These are phyloP conservation scores for Plasmodium relictum DNA, from an alignment of 169 alveolate species.

Conservation along the genomic window DNA sequence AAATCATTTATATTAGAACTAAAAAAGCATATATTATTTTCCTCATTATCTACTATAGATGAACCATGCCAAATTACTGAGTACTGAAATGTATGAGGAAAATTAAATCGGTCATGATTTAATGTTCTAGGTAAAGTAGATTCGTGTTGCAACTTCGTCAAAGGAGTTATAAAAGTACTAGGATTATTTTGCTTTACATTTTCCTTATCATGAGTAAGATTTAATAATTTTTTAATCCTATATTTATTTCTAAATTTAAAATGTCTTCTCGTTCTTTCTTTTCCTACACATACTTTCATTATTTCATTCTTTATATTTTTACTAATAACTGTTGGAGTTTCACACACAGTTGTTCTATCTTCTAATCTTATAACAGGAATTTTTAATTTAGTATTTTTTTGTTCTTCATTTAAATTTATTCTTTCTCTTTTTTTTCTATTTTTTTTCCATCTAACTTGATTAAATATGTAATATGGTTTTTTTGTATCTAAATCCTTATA, in stretches of 20 bases:
- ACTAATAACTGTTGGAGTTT: constrained; percentile 86
- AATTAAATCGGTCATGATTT: constrained; percentile 81
- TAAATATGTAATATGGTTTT: constrained; percentile 48
- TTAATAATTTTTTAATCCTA: constrained; percentile 69
- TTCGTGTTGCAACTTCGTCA: constrained; percentile 87
- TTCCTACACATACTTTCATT: constrained; percentile 81
- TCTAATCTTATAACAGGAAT: constrained; percentile 82
- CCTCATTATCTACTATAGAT: constrained; percentile 79
- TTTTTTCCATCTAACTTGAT: constrained; percentile 59
- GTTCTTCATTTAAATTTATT: constrained; percentile 51
- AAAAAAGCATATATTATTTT: constrained; percentile 72
- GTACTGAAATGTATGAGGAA: constrained; percentile 87
- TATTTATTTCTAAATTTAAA: constrained; percentile 83
- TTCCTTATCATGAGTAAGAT: constrained; percentile 49
- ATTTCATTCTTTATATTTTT: constrained; percentile 83
- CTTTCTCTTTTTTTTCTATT: constrained; percentile 75
- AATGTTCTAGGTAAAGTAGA: constrained; percentile 84
- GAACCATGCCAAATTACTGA: constrained; percentile 85
- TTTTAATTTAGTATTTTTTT: constrained; percentile 55
- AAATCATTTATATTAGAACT: constrained; percentile 85
- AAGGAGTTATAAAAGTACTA: constrained; percentile 86
- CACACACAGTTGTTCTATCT: constrained; percentile 88
- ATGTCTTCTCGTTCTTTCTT: constrained; percentile 83
- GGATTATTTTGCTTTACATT: constrained; percentile 77
- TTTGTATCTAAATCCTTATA: constrained; percentile 27